Evolutionary conservation across 1,284 basidiomycete genomes (phyloP), one percentile per base, ranked within the genome.

Genomic region (Cystobasidium slooffiae): DNA sequence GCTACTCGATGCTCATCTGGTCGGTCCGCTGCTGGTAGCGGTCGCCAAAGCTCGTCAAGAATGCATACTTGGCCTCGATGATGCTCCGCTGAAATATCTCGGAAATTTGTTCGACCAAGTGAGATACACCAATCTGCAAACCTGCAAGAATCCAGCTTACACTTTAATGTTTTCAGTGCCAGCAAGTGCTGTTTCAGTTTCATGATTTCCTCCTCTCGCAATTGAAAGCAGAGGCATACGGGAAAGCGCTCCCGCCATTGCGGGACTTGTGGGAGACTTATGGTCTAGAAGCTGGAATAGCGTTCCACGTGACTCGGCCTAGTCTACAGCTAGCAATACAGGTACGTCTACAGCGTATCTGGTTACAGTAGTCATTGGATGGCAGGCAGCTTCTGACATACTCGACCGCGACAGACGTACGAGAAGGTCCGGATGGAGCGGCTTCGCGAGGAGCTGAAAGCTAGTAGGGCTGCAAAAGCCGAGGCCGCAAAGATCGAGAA

Each of bases 221-320:
- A 47, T 78, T 85, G 20, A 74, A 79, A 0, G 75, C 81, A 2
- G 82, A 83, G 12, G 83, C 84, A 24, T 84, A 84, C 66, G 81
- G 83, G 31, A 72, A 76, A 4, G 76, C 82, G 14, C 79, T 84
- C 5, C 94, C 94, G 1, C 84, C 89, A 18, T 84, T 97, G 7
- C 84, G 84, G 0, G 89, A 91, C 55, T 86, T 97, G 9, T 88
- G 88, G 67, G 85, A 87, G 61, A 85, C 87, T 55, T 95, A 90
- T 81, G 91, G 89, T 2, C 87, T 97, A 63, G 88, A 89, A 75
- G 87, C 90, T 49, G 88, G 91, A 10, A 89, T 94, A 74, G 92
- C 92, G 70, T 96, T 97, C 91, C 92, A 94, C 80, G 90, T 97
- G 69, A 87, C 93, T 59, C 88, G 95, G 9, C 93, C 94, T 4